Evolutionary conservation across 805 yeast species (phyloP).

Genomic region (Clavispora phyllophila): DNA sequence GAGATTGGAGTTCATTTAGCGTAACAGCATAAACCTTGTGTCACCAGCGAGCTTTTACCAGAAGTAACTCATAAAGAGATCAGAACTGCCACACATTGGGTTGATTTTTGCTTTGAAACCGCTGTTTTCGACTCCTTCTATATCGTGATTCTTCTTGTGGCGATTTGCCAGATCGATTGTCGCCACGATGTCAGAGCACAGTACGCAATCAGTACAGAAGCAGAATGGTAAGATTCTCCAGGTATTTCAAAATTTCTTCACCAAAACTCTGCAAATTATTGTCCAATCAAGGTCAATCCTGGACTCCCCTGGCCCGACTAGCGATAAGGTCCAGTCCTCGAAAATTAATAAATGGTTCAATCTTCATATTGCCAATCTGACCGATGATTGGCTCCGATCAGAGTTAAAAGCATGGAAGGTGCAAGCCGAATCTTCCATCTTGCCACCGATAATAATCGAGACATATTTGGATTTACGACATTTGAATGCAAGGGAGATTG

Average conservation of each 20-base stretch:
- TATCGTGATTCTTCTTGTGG: neutral
- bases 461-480: slow-evolving; percentile 66
- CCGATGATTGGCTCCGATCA: slow-evolving; percentile 37
- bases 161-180: neutral
- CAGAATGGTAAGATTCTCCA: slow-evolving; percentile 35
- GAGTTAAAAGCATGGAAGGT: slow-evolving; percentile 61
- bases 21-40: neutral
- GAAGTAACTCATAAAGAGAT: neutral
- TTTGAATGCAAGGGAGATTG: slow-evolving; percentile 50
- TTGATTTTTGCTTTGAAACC: neutral
- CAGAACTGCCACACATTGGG: neutral
- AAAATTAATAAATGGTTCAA: slow-evolving; percentile 62
- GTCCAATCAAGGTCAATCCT: slow-evolving; percentile 39
- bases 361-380: slow-evolving; percentile 38
- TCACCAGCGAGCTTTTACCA: neutral
- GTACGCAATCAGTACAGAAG: neutral
- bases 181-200: neutral
- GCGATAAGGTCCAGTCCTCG: slow-evolving; percentile 12
- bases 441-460: slow-evolving; percentile 85
- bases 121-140: neutral
- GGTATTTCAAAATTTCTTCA: slow-evolving; percentile 57
- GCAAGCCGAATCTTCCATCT: slow-evolving; percentile 33
- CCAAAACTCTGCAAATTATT: slow-evolving; percentile 56
- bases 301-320: slow-evolving; percentile 14
- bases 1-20: neutral